These are phyloP conservation scores for Daedaleopsis sinensis DNA, from an alignment of 768 basidiomycete species.

Conservation along the genomic window DNA sequence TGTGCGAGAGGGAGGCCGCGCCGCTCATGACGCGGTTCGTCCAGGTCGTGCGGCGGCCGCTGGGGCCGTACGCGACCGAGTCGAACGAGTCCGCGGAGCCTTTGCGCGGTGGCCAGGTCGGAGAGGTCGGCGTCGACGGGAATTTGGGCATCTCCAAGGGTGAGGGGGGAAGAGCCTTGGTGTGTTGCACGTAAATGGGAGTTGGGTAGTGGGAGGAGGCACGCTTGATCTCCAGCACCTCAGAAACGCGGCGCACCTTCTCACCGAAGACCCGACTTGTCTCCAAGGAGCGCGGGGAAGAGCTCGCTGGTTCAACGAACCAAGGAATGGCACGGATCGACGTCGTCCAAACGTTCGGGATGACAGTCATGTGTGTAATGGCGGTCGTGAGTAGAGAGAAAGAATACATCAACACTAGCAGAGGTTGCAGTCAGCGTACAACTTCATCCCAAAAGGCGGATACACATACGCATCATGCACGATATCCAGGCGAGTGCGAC, in stretches of 20 bases:
- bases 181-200: conserved; percentile 19
- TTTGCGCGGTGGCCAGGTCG: conserved; percentile 14
- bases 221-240: conserved; percentile 10
- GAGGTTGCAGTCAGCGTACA: not conserved
- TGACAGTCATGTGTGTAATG: conserved; percentile 44
- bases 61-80: not conserved
- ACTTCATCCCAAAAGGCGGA: too few relatives aligned
- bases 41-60: conserved; percentile 19
- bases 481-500: conserved; percentile 35
- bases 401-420: conserved; percentile 55
- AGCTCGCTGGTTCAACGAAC: conserved; percentile 42
- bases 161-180: conserved; percentile 9
- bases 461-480: conserved; percentile 31
- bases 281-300: not conserved
- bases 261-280: not conserved
- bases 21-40: conserved; percentile 22
- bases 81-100: conserved; percentile 3
- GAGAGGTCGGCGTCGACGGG: conserved; percentile 9
- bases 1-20: conserved; percentile 23
- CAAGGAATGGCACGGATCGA: conserved; percentile 58
- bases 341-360: conserved; percentile 55
- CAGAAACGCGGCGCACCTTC: conserved; percentile 3
- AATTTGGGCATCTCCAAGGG: conserved; percentile 6
- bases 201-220: conserved; percentile 9
- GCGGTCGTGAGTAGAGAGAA: conserved; percentile 51